Conservation (phyloP, 1,284 basidiomycete genomes). For the Cutaneotrichosporon dermatis region DNA sequence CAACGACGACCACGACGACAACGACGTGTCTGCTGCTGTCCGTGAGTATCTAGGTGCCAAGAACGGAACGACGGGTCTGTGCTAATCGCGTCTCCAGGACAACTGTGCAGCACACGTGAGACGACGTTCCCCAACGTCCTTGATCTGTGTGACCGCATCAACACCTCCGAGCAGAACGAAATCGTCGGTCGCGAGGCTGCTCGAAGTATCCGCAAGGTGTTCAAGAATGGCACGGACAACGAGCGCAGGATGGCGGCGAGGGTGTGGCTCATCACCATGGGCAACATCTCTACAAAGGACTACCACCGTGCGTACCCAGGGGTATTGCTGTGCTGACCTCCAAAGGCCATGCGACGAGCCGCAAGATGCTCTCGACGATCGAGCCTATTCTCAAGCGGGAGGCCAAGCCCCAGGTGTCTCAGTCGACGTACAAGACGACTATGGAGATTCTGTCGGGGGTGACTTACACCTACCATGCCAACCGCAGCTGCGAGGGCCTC, state of each 20-base stretch:
- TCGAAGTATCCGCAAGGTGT: conserved; percentile 42
- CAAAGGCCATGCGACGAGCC: conserved; percentile 37
- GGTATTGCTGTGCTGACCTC: conserved; percentile 5
- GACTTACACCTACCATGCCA: conserved; percentile 36
- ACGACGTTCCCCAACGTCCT: conserved; percentile 36
- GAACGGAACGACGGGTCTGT: neutral
- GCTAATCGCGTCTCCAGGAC: conserved; percentile 19
- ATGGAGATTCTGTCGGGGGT: conserved; percentile 38
- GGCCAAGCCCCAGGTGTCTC: conserved; percentile 6
- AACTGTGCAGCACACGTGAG: conserved; percentile 30
- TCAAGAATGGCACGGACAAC: conserved; percentile 42
- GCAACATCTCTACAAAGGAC: conserved; percentile 31
- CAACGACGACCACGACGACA: conserved; percentile 10
- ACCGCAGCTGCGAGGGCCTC: conserved; percentile 42
- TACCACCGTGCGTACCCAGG: conserved; percentile 34
- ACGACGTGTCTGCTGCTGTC: conserved; percentile 36
- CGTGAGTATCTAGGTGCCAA: conserved; percentile 24
- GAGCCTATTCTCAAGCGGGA: conserved; percentile 23
- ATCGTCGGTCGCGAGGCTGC: conserved; percentile 43
- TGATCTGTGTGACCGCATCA: conserved; percentile 44
- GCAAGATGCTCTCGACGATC: conserved; percentile 38
- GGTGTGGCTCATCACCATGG: conserved; percentile 46
- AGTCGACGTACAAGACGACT: conserved; percentile 2
- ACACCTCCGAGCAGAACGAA: conserved; percentile 37
- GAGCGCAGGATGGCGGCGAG: conserved; percentile 40